These are phyloP conservation scores for Suillus clintonianus DNA, from an alignment of 768 basidiomycete genomes.

Conservation along the genomic window DNA sequence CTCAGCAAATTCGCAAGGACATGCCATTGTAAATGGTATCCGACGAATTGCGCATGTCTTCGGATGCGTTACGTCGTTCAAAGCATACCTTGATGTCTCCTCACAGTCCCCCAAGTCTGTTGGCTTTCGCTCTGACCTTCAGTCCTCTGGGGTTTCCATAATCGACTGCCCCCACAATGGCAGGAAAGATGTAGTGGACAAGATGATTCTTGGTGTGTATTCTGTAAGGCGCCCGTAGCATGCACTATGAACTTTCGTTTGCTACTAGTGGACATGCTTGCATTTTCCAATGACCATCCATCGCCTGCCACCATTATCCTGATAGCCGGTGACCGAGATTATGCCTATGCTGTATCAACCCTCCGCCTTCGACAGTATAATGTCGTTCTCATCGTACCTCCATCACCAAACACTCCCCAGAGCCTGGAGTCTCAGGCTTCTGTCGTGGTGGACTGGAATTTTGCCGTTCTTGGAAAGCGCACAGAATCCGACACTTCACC, in stretches of 20 bases:
- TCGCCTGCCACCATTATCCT: constrained; percentile 57
- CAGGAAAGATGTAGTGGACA: constrained; percentile 43
- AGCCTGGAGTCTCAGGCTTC: constrained; percentile 59
- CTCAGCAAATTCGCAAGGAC: constrained; percentile 29
- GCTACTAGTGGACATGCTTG: constrained; percentile 67
- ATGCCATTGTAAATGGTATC: constrained; percentile 45
- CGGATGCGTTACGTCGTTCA: constrained; percentile 51
- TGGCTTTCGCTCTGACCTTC: constrained; percentile 41
- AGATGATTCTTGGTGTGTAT: constrained; percentile 47
- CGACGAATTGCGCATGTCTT: constrained; percentile 45
- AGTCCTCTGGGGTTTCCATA: constrained; percentile 46
- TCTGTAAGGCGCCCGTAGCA: not conserved
- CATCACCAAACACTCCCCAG: constrained; percentile 35
- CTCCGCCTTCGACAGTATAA: constrained; percentile 55
- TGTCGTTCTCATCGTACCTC: constrained; percentile 51
- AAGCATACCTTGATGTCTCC: constrained; percentile 55
- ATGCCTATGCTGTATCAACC: constrained; percentile 60
- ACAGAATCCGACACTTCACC: constrained; percentile 11
- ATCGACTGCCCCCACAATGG: constrained; percentile 37
- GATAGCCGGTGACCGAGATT: constrained; percentile 71
- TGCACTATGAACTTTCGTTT: constrained; percentile 4
- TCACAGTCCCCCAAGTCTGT: constrained; percentile 37
- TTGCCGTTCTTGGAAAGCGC: constrained; percentile 37
- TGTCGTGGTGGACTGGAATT: constrained; percentile 50
- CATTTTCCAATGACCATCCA: constrained; percentile 61